Evolutionary conservation across 345 rosid genomes (phyloP), one percentile per base, ranked within the genome.

Genomic region (Rhizophora mangle): DNA sequence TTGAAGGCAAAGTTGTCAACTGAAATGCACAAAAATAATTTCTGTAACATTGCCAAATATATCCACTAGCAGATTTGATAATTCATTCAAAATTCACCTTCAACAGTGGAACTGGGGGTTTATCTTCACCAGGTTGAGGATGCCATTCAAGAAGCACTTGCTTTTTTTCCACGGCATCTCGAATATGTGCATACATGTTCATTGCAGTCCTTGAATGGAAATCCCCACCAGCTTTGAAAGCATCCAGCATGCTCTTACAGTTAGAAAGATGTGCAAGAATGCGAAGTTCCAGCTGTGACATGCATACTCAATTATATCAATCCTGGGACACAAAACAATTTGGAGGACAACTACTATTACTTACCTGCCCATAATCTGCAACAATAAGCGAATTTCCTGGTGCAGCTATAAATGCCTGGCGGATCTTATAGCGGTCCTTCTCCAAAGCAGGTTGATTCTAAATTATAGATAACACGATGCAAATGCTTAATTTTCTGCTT

Each of bases 371-470:
- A 77, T 95, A 95, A 80, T 95, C 99, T 57, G 99, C 98, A 65
- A 95, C 99, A 32, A 95, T 85, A 52, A 95, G 97, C 54, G 98
- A 90, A 78, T 88, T 92, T 81, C 94, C 97, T 13, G 96, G 98
- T 67, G 88, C 83, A 69, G 99, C 96, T 70, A 92, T 72, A 76
- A 95, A 95, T 74, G 99, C 96, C 78, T 90, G 90, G 63, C 98
- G 96, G 68, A 95, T 95, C 85, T 95, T 95, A 78, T 95, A 95
- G 60, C 99, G 86, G 72, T 95, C 99, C 82, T 95, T 95, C 86
- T 95, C 99, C 84, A 92, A 78, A 49, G 99, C 98, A 74, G 99
- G 99, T 68, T 95, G 99, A 73, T 95, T 95, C 99, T 95, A 86
- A 51, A 73, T 59, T 67, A 57, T 39, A 30, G 31, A 68, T 74